phyloP scores from a whole-genome alignment of 2,329 filamentous ascomycete species.

The Arthrocladium fulminans region DNA sequence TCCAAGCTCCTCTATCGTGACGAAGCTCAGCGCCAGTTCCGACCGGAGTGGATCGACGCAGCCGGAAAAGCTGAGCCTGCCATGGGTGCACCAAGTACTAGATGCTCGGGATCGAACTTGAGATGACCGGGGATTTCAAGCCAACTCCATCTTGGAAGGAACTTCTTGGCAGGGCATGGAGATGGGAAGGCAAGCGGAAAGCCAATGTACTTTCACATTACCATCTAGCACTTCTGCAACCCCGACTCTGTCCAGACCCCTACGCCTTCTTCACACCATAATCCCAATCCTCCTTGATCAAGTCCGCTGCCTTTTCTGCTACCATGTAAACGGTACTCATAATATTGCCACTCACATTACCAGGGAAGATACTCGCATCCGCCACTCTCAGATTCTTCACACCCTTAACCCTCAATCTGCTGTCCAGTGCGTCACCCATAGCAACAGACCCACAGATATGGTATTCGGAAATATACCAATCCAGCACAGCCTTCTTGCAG shows the following conservation, averaged over 20 bases:
- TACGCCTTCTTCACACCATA: not conserved
- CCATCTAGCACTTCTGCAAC: not conserved
- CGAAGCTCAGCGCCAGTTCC: too few species aligned
- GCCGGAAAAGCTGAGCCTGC: not conserved
- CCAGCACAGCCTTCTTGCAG: slow-evolving; percentile 9
- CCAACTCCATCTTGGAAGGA: not conserved
- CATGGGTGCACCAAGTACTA: not conserved
- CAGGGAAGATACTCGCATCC: slow-evolving; percentile 23
- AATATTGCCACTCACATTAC: slow-evolving; percentile 26
- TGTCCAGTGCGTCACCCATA: slow-evolving; percentile 27
- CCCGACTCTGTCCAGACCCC: not conserved
- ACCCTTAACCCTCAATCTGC: slow-evolving; percentile 25
- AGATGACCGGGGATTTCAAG: not conserved
- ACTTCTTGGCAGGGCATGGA: not conserved
- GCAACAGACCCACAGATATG: slow-evolving; percentile 23
- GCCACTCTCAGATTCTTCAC: slow-evolving; percentile 20
- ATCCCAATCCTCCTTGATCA: slow-evolving; percentile 26
- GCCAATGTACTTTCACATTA: not conserved
- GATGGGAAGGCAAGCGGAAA: not conserved
- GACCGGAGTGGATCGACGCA: too few species aligned
- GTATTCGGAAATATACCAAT: slow-evolving; percentile 16
- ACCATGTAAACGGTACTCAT: slow-evolving; percentile 26
- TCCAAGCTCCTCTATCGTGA: too few species aligned
- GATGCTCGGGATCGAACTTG: not conserved
- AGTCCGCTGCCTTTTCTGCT: slow-evolving; percentile 27